Evolutionary conservation across 2,329 filamentous ascomycete genomes (phyloP), one percentile per base, ranked within the genome.

Genomic region (Alternaria longipes): DNA sequence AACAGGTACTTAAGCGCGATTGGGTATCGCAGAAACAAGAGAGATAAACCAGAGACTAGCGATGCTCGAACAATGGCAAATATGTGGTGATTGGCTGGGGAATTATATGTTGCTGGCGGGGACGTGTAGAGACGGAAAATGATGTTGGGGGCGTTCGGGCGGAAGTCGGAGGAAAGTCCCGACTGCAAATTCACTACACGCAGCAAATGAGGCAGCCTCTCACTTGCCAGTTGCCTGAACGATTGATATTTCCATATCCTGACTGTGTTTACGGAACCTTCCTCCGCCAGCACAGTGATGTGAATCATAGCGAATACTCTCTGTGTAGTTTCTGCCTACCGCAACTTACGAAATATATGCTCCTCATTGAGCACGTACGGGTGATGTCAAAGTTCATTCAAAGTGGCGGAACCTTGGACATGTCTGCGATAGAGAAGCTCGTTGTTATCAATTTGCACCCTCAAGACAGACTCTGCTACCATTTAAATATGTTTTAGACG

Each of bases 101-200:
- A 22, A 30, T 47, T 30, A 50, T 46, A 50, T 41, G 59, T 64
- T 53, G 52, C 38, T 60, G 52, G 60, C 62, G 63, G 49, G 60
- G 56, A 60, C 56, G 56, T 61, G 42, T 56, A 63, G 52, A 26
- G 53, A 44, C 28, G 41, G 52, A 59, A 68, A 65, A 66, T 62
- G 52, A 60, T 42, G 42, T 49, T 49, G 42, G n/a, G 26, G 22
- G 32, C 32, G 26, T 41, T 55, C 40, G 60, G 57, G 62, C 47
- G 57, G 65, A 59, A 65, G 30, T 49, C 56, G 49, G 63, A 56
- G 47, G 62, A 62, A 59, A 64, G 44, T 47, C 57, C 63, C 63
- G 62, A 66, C 56, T 66, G 53, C 49, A 59, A 56, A 32, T 62
- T 49, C 36, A 47, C 26, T 34, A 45, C 55, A 26, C 32, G 20